These are phyloP conservation scores for Jackrogersella minutella DNA, from an alignment of 495 filamentous ascomycete species.

Conservation along the genomic window DNA sequence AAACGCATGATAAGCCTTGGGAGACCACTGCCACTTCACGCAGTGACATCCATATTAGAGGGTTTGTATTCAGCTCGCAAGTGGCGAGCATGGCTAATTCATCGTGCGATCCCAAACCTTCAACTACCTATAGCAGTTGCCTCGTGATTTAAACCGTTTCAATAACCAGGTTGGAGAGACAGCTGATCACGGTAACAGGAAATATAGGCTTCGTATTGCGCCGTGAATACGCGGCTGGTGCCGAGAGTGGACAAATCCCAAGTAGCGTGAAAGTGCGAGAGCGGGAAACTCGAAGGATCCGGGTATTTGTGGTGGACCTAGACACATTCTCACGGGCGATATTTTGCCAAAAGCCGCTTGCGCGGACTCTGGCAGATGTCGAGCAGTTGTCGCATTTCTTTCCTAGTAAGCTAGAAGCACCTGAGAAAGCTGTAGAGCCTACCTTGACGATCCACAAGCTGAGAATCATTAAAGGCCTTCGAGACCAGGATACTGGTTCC, in stretches of 20 bases:
- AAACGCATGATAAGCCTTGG: too few species aligned
- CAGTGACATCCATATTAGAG: too few species aligned
- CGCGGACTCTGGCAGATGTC: not conserved
- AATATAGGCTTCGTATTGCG: not conserved
- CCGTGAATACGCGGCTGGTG: not conserved
- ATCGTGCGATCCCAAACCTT: not conserved
- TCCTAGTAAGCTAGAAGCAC: not conserved
- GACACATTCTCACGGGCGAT: not conserved
- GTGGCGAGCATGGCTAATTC: not conserved
- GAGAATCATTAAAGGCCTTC: not conserved
- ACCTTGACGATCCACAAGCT: not conserved
- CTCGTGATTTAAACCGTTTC: not conserved
- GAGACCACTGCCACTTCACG: too few species aligned
- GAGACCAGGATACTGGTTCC: conserved; percentile 12
- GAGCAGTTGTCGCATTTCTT: not conserved
- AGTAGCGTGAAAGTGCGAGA: not conserved
- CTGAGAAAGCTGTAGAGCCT: not conserved
- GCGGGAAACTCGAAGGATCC: not conserved
- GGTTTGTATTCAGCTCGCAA: too few species aligned
- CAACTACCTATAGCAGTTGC: not conserved
- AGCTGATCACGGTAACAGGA: not conserved
- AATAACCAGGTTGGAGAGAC: not conserved
- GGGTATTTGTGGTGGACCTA: conserved; percentile 7
- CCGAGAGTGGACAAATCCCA: not conserved
- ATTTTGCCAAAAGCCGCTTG: not conserved